phyloP scores from a whole-genome alignment of 495 filamentous ascomycete genomes.

The Aspergillus heteromorphus region DNA sequence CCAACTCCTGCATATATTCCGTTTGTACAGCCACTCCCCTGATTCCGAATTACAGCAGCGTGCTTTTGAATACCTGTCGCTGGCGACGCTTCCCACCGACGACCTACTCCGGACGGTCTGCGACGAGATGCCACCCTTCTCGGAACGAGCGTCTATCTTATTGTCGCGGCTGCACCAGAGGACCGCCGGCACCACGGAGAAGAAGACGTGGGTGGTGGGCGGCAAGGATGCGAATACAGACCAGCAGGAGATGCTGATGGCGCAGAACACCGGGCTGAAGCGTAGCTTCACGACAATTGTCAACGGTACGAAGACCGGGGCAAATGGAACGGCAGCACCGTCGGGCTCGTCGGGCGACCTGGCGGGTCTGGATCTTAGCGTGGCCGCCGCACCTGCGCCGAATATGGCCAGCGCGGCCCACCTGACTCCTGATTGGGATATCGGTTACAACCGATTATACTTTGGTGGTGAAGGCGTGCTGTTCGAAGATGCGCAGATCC shows the following conservation, averaged over 20 bases:
- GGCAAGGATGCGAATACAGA: constrained; percentile 89
- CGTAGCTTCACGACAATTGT: constrained; percentile 66
- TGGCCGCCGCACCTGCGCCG: constrained; percentile 53
- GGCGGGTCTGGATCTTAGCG: constrained; percentile 72
- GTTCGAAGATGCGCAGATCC: constrained; percentile 91
- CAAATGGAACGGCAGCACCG: constrained; percentile 41
- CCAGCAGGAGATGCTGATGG: constrained; percentile 71
- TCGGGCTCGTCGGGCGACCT: constrained; percentile 54
- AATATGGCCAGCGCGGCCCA: constrained; percentile 92
- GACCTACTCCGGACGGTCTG: constrained; percentile 92
- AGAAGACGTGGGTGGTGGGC: constrained; percentile 91
- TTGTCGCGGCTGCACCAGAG: constrained; percentile 91
- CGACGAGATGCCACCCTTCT: constrained; percentile 99
- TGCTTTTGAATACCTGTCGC: constrained; percentile 89
- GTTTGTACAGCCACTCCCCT: constrained; percentile 86
- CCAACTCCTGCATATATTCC: constrained; percentile 85
- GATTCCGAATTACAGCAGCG: constrained; percentile 95
- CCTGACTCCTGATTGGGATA: constrained; percentile 89
- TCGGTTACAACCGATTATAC: constrained; percentile 81
- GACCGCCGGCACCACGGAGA: constrained; percentile 84
- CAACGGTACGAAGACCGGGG: constrained; percentile 48
- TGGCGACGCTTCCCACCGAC: constrained; percentile 81
- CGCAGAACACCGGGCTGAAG: constrained; percentile 76
- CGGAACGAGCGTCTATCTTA: constrained; percentile 86
- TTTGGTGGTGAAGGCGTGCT: constrained; percentile 78